These are phyloP conservation scores for Aureobasidium uvarum DNA, from an alignment of 2,329 filamentous ascomycete genomes.

Conservation along the genomic window DNA sequence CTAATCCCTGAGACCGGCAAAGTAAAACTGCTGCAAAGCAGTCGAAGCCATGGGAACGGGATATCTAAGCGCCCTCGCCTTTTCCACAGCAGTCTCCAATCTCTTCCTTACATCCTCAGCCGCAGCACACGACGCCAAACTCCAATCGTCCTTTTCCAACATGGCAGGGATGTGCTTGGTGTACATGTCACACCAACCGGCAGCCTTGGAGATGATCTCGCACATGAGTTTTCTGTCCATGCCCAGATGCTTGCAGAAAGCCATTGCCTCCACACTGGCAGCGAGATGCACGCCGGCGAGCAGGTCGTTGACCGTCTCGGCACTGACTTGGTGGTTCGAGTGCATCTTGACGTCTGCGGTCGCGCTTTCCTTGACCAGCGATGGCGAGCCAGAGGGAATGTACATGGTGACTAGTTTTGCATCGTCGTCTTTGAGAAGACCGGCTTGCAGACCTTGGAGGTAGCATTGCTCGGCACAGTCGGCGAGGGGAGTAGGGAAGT, in stretches of 20 bases:
- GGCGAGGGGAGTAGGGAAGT: slow-evolving; percentile 61
- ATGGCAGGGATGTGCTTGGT: slow-evolving; percentile 40
- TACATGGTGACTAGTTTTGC: slow-evolving; percentile 58
- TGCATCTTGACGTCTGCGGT: slow-evolving; percentile 42
- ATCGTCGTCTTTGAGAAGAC: slow-evolving; percentile 56
- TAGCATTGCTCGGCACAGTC: slow-evolving; percentile 65
- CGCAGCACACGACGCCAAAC: slow-evolving; percentile 39
- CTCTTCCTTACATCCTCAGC: slow-evolving; percentile 42
- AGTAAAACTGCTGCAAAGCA: slow-evolving; percentile 39
- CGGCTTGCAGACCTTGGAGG: slow-evolving; percentile 58
- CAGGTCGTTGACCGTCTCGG: slow-evolving; percentile 43
- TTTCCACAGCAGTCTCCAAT: slow-evolving; percentile 45
- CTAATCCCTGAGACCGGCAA: slow-evolving; percentile 33
- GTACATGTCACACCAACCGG: slow-evolving; percentile 49
- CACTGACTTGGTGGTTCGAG: slow-evolving; percentile 36
- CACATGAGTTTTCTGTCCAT: slow-evolving; percentile 49
- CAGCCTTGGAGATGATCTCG: slow-evolving; percentile 49
- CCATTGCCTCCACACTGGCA: slow-evolving; percentile 50
- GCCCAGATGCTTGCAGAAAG: slow-evolving; percentile 48
- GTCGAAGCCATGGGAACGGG: slow-evolving; percentile 40
- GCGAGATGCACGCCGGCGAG: slow-evolving; percentile 51
- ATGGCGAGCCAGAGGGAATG: slow-evolving; percentile 37
- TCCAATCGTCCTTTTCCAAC: slow-evolving; percentile 39
- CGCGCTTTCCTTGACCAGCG: slow-evolving; percentile 38
- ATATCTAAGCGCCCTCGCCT: slow-evolving; percentile 37